Base-by-base conservation (phyloP, 805 yeast species). In the Wickerhamiella cacticola region DNA sequence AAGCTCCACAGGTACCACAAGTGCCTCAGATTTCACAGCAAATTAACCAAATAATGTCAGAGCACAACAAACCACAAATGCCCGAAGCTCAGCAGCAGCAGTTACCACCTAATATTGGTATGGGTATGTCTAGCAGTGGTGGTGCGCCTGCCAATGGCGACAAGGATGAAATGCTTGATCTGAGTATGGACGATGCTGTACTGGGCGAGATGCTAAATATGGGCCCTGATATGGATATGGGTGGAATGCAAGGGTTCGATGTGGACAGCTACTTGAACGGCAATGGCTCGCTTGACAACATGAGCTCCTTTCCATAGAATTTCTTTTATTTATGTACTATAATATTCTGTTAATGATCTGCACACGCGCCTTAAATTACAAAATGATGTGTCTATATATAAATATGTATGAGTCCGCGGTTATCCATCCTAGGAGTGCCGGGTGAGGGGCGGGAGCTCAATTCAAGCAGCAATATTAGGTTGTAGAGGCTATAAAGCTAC, bases 131-230 rank as follows among this genome's bases (percentile, higher is more conserved):
- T n/a, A 4, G 21, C 13, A 21, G 28, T 3, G 45, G 18, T 15
- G n/a, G 25, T 41, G 35, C 33, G n/a, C 22, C 26, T 3, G 3
- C 23, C 35, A 29, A 41, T 12, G 34, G 16, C 8, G 45, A 29
- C 19, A n/a, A 15, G 19, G 23, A 36, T 23, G 41, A 31, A 3
- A 15, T 31, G n/a, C 29, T 39, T 5, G 41, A 23, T 19, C 21
- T 34, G 19, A 42, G 9, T 9, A 26, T 25, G 26, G 43, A 45
- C 25, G 35, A 28, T 23, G 38, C 29, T 15, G 25, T 38, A n/a
- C 26, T 45, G 24, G 48, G 41, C 25, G 48, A 46, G 18, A 40
- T 46, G 49, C 40, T 40, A 21, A 19, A 25, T 16, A 40, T 39
- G 26, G 34, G 26, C 25, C 31, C 40, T 19, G 25, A 19, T 19